Evolutionary conservation across 192 early-diverging fungal genomes (phyloP).

Genomic region (Coemansia sp.): DNA sequence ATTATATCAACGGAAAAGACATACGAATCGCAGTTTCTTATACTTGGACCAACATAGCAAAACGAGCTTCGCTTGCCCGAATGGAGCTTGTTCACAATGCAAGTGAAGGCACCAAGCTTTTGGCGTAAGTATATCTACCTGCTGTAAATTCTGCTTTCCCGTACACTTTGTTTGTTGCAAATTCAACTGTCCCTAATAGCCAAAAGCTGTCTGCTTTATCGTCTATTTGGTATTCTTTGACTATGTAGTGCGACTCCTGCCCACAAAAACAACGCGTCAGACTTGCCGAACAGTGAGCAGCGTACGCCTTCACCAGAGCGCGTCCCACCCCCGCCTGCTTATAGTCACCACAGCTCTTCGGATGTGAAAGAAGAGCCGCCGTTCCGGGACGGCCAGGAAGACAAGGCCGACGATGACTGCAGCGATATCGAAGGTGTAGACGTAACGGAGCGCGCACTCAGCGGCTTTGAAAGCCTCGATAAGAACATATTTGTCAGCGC

Average conservation of each 20-base stretch:
- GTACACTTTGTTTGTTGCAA: not conserved
- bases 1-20: not conserved
- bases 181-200: not conserved
- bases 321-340: not conserved
- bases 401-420: slow-evolving; percentile 13
- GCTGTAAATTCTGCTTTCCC: not conserved
- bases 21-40: not conserved
- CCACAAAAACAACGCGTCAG: not conserved
- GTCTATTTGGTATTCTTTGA: not conserved
- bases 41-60: too few relatives aligned
- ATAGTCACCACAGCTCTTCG: not conserved
- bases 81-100: slow-evolving; percentile 28
- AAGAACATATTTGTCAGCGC: slow-evolving; percentile 49
- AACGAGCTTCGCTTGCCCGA: slow-evolving; percentile 7
- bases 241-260: not conserved
- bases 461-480: slow-evolving; percentile 39
- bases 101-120: slow-evolving; percentile 10
- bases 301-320: not conserved
- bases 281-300: not conserved
- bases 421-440: slow-evolving; percentile 25
- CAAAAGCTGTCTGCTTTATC: not conserved
- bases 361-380: not conserved
- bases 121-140: slow-evolving; percentile 16
- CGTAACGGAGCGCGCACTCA: slow-evolving; percentile 26
- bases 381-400: slow-evolving; percentile 2